Evolutionary conservation across 2,329 filamentous ascomycete species (phyloP), one percentile per base, ranked within the genome.

Genomic region (Pestalotiopsis sp.): DNA sequence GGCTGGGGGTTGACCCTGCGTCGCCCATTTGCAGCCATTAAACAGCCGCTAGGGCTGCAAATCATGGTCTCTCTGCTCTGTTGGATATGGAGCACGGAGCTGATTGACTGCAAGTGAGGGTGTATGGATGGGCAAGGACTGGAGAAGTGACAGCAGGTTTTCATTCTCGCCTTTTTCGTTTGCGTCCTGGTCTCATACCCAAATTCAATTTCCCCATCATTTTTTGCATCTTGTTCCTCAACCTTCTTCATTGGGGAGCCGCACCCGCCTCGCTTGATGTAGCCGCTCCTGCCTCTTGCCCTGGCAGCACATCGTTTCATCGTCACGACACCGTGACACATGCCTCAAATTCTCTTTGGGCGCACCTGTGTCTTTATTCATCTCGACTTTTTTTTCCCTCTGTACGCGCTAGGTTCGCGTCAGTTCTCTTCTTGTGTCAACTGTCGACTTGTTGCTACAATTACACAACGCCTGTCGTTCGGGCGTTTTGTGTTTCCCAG

Each of bases 251-350:
- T 36, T 27, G 31, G 31, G 14, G 57, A 27, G 57, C 31, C 31
- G 20, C 49, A 17, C 17, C 12, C 57, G 7, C 25, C 25, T 60
- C 57, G 31, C 57, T 60, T 60, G 20, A 60, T 27, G 45, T 52
- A n/a, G 45, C 45, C 57, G 57, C 57, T 60, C 14, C 25, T 60
- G 57, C 31, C 25, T 52, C 45, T 52, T 52, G 45, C 45, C 45
- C 45, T 52, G 45, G 45, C 45, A 9, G 45, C 45, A 52, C 45
- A 36, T 60, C 57, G 57, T 60, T 60, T 36, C 57, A 60, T 60
- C 57, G 25, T 27, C 57, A 60, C 57, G 13, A 36, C 57, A 7
- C 45, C 45, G 45, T 52, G 45, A 52, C 45, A 52, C 45, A 52
- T 52, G 45, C 45, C 20, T 52, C 45, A 52, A 52, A n/a, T 52